A percentile compares a stretch with the other conserved stretches of the same genome.
Evolutionary conservation across 2,329 filamentous ascomycete genomes (phyloP).

Genomic region (Grosmannia clavigera): DNA sequence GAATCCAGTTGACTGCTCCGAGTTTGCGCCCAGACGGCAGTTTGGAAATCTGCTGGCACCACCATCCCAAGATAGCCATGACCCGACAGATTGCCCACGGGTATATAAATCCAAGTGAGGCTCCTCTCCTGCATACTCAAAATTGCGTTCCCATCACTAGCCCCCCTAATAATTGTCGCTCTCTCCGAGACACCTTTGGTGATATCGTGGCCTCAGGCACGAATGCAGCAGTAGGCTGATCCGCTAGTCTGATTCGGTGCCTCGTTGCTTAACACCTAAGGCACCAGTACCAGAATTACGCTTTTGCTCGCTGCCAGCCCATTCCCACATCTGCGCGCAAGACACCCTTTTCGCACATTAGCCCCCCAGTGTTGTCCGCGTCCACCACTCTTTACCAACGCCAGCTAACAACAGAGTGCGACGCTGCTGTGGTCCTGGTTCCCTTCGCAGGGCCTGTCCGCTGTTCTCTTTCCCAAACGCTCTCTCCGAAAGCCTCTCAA

Average conservation of each 20-base stretch:
- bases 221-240: neutral
- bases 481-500: slow-evolving; percentile 1
- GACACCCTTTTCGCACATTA: neutral
- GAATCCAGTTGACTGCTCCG: neutral
- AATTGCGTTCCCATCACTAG: neutral
- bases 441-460: neutral
- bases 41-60: neutral
- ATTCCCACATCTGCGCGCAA: slow-evolving; percentile 12
- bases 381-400: neutral
- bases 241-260: neutral
- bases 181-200: neutral
- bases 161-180: neutral
- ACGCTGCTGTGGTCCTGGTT: neutral
- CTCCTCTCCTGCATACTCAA: neutral
- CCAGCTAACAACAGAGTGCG: neutral
- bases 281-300: slow-evolving; percentile 15
- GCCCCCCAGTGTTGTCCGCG: slow-evolving; percentile 1
- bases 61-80: neutral
- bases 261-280: slow-evolving; percentile 7
- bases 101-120: neutral
- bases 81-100: neutral
- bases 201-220: neutral
- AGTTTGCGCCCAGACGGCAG: neutral
- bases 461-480: neutral
- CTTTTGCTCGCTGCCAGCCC: slow-evolving; percentile 3